Evolutionary conservation across 768 basidiomycete species (phyloP).

Genomic region (Auriscalpium orientale): DNA sequence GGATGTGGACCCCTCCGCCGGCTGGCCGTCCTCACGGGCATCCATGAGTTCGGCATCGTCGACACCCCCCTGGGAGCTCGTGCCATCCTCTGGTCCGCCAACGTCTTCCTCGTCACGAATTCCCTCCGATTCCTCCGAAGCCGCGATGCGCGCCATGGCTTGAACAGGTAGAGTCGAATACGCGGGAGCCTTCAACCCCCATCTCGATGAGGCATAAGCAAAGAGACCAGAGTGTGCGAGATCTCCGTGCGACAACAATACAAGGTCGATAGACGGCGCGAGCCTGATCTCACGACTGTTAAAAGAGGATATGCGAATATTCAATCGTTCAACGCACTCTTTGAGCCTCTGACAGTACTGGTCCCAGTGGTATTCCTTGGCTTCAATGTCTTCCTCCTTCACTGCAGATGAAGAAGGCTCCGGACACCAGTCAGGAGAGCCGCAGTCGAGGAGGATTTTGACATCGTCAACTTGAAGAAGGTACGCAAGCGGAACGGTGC

Average conservation of each 20-base stretch:
- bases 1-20: constrained; percentile 17
- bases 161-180: constrained; percentile 95
- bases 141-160: constrained; percentile 89
- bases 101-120: constrained; percentile 71
- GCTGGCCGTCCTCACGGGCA: constrained; percentile 20
- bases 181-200: constrained; percentile 83
- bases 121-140: constrained; percentile 80
- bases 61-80: neutral
- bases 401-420: constrained; percentile 31
- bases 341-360: constrained; percentile 59
- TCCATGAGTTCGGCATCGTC: constrained; percentile 22
- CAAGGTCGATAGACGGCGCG: constrained; percentile 79
- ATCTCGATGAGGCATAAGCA: constrained; percentile 82
- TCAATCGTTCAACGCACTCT: constrained; percentile 40
- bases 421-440: constrained; percentile 80
- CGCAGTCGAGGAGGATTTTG: constrained; percentile 89
- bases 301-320: neutral
- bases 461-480: constrained; percentile 93
- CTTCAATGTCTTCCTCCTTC: constrained; percentile 25
- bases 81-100: constrained; percentile 9
- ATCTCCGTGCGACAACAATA: constrained; percentile 92
- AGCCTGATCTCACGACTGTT: constrained; percentile 37
- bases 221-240: constrained; percentile 86
- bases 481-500: constrained; percentile 66
- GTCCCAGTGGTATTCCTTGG: constrained; percentile 42